Conservation (phyloP, 345 rosid genomes). For the Rhodomyrtus tomentosa region DNA sequence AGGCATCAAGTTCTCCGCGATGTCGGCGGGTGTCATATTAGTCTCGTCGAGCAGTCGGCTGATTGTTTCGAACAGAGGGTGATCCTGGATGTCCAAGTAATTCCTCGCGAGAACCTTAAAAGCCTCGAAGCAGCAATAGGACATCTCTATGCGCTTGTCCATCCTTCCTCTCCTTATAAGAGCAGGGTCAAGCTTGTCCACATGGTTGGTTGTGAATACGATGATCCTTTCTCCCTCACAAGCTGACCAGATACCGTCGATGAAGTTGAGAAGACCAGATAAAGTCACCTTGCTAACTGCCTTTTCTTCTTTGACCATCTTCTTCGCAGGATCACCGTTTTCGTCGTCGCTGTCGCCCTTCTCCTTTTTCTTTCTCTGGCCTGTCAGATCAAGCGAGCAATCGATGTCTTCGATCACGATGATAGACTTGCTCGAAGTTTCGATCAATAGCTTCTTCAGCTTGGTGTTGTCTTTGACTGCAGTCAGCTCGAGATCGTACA, state of each 20-base stretch:
- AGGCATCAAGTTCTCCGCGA: constrained; percentile 7
- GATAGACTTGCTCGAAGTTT: constrained; percentile 37
- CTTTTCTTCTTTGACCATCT: background rate
- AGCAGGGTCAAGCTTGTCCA: constrained; percentile 27
- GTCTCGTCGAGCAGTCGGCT: background rate
- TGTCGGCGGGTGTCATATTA: constrained; percentile 3
- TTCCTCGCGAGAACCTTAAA: constrained; percentile 7
- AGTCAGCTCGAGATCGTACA: constrained; percentile 67
- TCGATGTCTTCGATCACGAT: constrained; percentile 72
- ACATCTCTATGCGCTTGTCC: constrained; percentile 19
- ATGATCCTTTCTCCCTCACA: constrained; percentile 26
- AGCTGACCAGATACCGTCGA: constrained; percentile 31
- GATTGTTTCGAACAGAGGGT: background rate
- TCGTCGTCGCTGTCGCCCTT: background rate
- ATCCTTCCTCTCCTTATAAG: constrained; percentile 32
- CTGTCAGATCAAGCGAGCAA: constrained; percentile 39
- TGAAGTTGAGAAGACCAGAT: constrained; percentile 31
- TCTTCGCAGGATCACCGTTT: background rate
- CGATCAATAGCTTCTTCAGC: constrained; percentile 38
- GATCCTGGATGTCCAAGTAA: constrained; percentile 3
- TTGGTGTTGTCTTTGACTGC: constrained; percentile 39
- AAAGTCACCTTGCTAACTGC: constrained; percentile 8
- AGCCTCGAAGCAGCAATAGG: constrained; percentile 5
- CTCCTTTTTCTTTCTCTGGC: constrained; percentile 16
- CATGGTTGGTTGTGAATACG: constrained; percentile 26